A percentile compares a stretch with the other conserved stretches of the same genome.
Evolutionary conservation across 2,329 filamentous ascomycete species (phyloP).

Genomic region (Verticillium klebahnii): DNA sequence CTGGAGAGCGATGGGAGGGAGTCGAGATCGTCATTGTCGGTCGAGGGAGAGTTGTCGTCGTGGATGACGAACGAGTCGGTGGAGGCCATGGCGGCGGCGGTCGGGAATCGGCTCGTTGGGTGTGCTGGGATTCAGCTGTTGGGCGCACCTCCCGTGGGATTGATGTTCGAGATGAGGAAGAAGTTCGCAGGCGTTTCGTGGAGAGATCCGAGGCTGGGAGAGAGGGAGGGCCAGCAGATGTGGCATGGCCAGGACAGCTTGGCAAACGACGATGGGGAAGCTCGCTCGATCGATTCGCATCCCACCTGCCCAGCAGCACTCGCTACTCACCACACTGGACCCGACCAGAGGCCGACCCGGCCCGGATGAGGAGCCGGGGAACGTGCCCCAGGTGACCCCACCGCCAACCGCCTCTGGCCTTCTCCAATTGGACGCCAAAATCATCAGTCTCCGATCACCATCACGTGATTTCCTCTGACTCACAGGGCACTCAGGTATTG

Average conservation of each 20-base stretch:
- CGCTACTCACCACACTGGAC: not conserved
- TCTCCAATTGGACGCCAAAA: not conserved
- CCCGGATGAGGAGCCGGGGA: not conserved
- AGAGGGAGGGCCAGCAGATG: not conserved
- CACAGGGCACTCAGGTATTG: not conserved
- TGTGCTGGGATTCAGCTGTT: constrained; percentile 6
- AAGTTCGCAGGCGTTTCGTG: not conserved
- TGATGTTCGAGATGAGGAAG: not conserved
- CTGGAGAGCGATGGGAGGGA: constrained; percentile 58
- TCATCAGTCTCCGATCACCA: not conserved
- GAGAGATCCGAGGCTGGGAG: not conserved
- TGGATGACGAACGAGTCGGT: constrained; percentile 48
- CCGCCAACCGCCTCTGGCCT: not conserved
- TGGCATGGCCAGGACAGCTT: not conserved
- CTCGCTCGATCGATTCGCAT: not conserved
- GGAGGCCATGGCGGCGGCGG: not conserved
- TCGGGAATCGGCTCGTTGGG: not conserved
- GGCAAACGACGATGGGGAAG: not conserved
- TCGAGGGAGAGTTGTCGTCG: constrained; percentile 35
- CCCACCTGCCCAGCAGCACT: not conserved
- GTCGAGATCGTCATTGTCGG: constrained; percentile 56
- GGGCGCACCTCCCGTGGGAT: not conserved
- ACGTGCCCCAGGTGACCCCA: not conserved
- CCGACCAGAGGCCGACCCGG: not conserved
- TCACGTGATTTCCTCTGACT: not conserved